These are phyloP conservation scores for Pyrrhoderma lamaoense DNA, from an alignment of 1,284 basidiomycete species.

Conservation along the genomic window DNA sequence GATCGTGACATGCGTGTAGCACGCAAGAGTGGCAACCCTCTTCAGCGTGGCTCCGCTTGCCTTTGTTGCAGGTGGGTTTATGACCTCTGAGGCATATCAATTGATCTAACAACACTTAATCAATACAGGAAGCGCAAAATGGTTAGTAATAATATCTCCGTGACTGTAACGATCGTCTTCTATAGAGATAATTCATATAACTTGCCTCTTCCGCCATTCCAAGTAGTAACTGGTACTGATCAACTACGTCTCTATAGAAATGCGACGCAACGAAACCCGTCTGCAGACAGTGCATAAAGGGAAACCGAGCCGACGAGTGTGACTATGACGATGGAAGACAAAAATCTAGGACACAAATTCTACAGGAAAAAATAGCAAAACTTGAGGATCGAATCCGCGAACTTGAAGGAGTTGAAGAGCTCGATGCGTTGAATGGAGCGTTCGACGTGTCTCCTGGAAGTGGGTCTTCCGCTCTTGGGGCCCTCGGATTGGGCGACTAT, in stretches of 20 bases:
- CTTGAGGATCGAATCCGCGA: slow-evolving; percentile 49
- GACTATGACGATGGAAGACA: slow-evolving; percentile 55
- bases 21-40: slow-evolving; percentile 25
- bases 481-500: too few relatives aligned
- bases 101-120: slow-evolving; percentile 3
- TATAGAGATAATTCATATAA: too few relatives aligned
- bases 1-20: slow-evolving; percentile 18
- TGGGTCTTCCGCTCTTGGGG: too few relatives aligned
- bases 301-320: slow-evolving; percentile 46
- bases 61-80: slow-evolving; percentile 22
- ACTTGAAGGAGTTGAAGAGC: slow-evolving; percentile 26
- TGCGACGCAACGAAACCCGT: slow-evolving; percentile 52
- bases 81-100: background rate
- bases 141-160: slow-evolving; percentile 29
- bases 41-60: slow-evolving; percentile 53
- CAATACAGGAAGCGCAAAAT: slow-evolving; percentile 46
- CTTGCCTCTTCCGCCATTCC: background rate
- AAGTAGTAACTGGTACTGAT: too few relatives aligned
- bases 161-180: background rate
- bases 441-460: too few relatives aligned
- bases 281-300: slow-evolving; percentile 50
- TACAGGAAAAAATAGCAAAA: slow-evolving; percentile 48
- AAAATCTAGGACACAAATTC: slow-evolving; percentile 52
- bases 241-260: slow-evolving; percentile 38
- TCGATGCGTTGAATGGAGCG: too few relatives aligned